A percentile compares a stretch with the other conserved stretches of the same genome.
phyloP scores from a whole-genome alignment of 78 protist genomes.

The Isochrysis galbana region DNA sequence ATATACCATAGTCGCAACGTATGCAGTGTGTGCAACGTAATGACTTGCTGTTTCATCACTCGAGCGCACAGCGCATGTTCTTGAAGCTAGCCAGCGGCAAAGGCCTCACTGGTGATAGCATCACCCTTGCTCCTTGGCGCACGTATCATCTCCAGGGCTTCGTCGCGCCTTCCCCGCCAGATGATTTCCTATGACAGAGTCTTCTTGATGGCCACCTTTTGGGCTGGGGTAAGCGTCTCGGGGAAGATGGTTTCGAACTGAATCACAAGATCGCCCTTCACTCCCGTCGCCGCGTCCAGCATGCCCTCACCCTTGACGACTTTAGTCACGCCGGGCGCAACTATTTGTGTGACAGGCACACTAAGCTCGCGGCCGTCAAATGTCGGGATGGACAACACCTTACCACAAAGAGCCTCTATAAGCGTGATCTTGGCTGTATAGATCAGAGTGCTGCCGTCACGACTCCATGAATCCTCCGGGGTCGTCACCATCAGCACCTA shows the following conservation, averaged over 20 bases:
- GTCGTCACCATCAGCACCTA: background rate
- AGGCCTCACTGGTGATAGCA: no score
- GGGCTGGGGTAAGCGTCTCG: background rate
- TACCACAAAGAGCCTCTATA: no score
- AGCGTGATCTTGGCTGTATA: background rate
- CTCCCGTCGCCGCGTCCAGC: background rate
- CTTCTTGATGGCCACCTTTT: background rate
- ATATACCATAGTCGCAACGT: no score
- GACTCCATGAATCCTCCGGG: background rate
- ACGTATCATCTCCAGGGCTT: no score
- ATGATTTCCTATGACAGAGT: no score
- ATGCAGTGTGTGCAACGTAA: no score
- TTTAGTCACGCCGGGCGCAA: background rate
- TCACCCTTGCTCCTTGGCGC: no score
- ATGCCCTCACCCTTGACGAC: background rate
- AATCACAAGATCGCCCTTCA: background rate
- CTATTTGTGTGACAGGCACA: background rate
- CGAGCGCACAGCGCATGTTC: no score
- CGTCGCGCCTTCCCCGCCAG: no score
- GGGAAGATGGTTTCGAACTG: background rate
- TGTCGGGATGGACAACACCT: no score
- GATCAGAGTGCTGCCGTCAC: background rate
- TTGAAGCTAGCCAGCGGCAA: no score
- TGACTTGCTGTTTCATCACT: no score
- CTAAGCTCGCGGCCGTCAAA: background rate